Conservation (phyloP, 2,329 filamentous ascomycete genomes). For the Colletotrichum musae region DNA sequence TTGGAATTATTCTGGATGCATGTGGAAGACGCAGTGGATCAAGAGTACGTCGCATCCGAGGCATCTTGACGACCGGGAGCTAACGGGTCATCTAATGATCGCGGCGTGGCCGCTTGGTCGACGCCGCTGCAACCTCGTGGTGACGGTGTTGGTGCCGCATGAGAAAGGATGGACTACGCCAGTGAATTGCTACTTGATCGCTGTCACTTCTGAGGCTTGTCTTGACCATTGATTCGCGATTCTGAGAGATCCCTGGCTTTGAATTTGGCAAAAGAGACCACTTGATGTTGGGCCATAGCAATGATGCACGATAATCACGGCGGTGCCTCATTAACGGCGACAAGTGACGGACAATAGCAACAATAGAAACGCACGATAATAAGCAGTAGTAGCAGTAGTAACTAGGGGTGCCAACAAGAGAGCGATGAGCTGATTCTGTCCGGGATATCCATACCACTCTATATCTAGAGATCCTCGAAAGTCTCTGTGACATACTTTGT, state of each 20-base stretch:
- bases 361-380: too few relatives aligned
- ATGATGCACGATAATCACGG: too few relatives aligned
- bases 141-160: background rate
- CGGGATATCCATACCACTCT: background rate
- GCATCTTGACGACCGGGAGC: conserved; percentile 26
- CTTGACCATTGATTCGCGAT: background rate
- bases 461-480: background rate
- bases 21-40: background rate
- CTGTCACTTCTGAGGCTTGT: too few relatives aligned
- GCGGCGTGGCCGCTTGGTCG: conserved; percentile 13
- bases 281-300: too few relatives aligned
- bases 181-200: background rate
- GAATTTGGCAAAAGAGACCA: background rate
- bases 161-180: background rate
- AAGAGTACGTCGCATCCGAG: background rate
- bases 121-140: conserved; percentile 1
- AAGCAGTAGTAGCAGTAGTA: too few relatives aligned
- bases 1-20: conserved; percentile 28
- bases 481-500: conserved; percentile 12
- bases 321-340: too few relatives aligned
- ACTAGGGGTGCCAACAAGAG: background rate
- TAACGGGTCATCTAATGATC: conserved; percentile 16
- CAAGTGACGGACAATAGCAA: too few relatives aligned
- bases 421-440: background rate
- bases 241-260: conserved; percentile 12